These are phyloP conservation scores for Waitea zeae DNA, from an alignment of 1,284 basidiomycete species.

Conservation along the genomic window DNA sequence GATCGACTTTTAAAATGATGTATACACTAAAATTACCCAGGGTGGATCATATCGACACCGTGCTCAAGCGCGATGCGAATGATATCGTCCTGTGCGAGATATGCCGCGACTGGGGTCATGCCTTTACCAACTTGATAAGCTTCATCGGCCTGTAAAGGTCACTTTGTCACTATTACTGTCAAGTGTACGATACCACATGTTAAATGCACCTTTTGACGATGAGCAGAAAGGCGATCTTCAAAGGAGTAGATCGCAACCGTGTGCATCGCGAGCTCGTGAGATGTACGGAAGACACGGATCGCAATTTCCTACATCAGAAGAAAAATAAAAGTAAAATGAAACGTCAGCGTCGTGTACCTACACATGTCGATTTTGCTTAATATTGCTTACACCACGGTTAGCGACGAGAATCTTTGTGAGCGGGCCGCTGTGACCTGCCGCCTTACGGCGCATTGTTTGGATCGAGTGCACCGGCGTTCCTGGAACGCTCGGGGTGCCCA, in stretches of 20 bases:
- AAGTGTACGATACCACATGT: slow-evolving; percentile 1
- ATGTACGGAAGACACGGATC: slow-evolving; percentile 95
- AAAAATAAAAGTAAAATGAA: slow-evolving; percentile 4
- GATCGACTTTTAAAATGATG: slow-evolving; percentile 7
- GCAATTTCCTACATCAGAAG: slow-evolving; percentile 74
- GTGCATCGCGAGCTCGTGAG: slow-evolving; percentile 98
- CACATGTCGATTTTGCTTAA: not conserved
- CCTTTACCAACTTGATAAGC: slow-evolving; percentile 97
- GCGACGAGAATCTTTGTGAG: slow-evolving; percentile 91
- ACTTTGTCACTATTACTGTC: not conserved
- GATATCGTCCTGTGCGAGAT: slow-evolving; percentile 96
- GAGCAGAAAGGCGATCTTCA: slow-evolving; percentile 93
- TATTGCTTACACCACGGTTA: slow-evolving; percentile 70
- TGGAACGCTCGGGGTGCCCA: slow-evolving; percentile 53
- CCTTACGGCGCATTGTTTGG: slow-evolving; percentile 80
- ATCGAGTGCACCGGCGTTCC: slow-evolving; percentile 79
- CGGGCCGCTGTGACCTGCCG: slow-evolving; percentile 80
- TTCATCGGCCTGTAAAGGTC: slow-evolving; percentile 71
- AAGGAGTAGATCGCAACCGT: slow-evolving; percentile 97
- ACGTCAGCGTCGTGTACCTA: not conserved
- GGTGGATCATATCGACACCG: slow-evolving; percentile 99
- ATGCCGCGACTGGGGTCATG: slow-evolving; percentile 88
- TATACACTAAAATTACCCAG: slow-evolving; percentile 42
- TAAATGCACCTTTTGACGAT: slow-evolving; percentile 80
- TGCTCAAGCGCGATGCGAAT: slow-evolving; percentile 90